A percentile compares a stretch with the other conserved stretches of the same genome.
phyloP scores from a whole-genome alignment of 441 rosid genomes.

The Gossypium aridum region DNA sequence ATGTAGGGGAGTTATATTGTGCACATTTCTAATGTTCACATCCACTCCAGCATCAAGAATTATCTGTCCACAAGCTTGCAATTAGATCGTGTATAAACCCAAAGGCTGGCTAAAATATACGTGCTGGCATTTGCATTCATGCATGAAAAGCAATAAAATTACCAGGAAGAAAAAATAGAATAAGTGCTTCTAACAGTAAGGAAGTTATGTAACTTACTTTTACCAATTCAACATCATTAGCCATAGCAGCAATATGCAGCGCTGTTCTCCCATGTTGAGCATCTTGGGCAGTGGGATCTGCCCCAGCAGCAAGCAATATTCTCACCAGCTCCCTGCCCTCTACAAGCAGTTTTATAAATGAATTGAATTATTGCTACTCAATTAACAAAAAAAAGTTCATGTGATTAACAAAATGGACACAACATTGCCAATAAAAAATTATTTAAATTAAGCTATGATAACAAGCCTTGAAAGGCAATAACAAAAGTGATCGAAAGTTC shows the following conservation, averaged over 20 bases:
- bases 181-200: not conserved
- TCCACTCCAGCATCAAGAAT: slow-evolving; percentile 97
- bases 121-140: no score
- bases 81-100: not conserved
- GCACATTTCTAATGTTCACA: slow-evolving; percentile 82
- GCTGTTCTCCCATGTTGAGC: slow-evolving; percentile 86
- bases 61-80: slow-evolving; percentile 43
- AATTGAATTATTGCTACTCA: not conserved
- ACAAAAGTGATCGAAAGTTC: not conserved
- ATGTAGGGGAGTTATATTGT: slow-evolving; percentile 90
- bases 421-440: slow-evolving; percentile 3
- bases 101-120: no score
- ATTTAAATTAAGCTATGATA: not conserved
- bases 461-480: not conserved
- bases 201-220: slow-evolving; percentile 46
- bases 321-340: slow-evolving; percentile 94
- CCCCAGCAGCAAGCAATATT: slow-evolving; percentile 87
- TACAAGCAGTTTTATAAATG: slow-evolving; percentile 30
- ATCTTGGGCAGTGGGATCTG: slow-evolving; percentile 91
- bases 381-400: not conserved
- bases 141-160: no score
- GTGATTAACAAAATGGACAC: not conserved
- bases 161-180: no score
- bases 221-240: slow-evolving; percentile 86
- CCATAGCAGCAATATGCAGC: slow-evolving; percentile 93